Base-by-base conservation (phyloP, 176 grass and related monocot genomes). In the Microstegium vimineum region DNA sequence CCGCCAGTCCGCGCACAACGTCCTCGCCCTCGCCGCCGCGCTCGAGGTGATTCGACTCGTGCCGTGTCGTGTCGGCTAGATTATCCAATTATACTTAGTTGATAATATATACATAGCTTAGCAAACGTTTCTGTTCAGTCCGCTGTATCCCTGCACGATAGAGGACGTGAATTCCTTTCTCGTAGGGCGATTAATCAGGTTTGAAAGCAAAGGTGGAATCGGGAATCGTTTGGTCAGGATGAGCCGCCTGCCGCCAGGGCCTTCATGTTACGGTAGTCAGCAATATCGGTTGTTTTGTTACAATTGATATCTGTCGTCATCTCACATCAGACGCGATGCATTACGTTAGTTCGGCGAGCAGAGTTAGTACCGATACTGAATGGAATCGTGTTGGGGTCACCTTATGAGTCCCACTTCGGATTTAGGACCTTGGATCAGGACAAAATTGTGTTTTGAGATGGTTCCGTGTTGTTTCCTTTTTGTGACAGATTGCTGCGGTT, bases 401-500 rank as follows among this genome's bases (percentile, higher is more conserved):
- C 31, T 34, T 49, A 30, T 37, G 15, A 20, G n/a, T 27, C 31
- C 5, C 35, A 6, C 36, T 41, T 7, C 7, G 8, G n/a, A 60
- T 25, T 33, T 38, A 62, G 27, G 68, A 5, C 27, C 23, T 72
- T 45, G 20, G 37, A 66, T 66, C 22, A 17, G 5, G 25, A 20
- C 54, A 11, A 43, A 67, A 57, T 43, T 45, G 18, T 68, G 20
- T 81, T 74, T 67, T 90, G 36, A 86, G 12, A 82, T 61, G 66
- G 43, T 81, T 33, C 33, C 54, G 5, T 88, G 10, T 28, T 37
- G 31, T 46, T 45, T 6, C 13, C 11, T 46, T 30, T 34, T 11
- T 69, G 79, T 25, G 34, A 66, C 84, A 99, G 97, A 79, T 95
- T 62, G 73, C 43, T 17, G 93, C 94, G 9, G 89, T 95, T 80